phyloP scores from a whole-genome alignment of 1,284 basidiomycete genomes.

The Pisolithus thermaeus region DNA sequence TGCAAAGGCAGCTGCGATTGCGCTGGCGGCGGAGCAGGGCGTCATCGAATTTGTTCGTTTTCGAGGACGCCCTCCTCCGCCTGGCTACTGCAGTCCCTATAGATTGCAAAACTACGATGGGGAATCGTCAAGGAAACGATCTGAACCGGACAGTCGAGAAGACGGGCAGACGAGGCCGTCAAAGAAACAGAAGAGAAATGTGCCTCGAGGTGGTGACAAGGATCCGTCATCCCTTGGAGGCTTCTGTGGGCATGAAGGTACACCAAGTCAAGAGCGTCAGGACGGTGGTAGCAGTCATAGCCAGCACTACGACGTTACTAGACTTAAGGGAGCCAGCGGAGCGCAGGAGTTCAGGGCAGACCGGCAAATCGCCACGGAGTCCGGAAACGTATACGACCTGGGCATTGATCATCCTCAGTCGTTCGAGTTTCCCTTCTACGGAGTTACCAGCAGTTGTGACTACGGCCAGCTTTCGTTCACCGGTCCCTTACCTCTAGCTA shows the following conservation, averaged over 20 bases:
- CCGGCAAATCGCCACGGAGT: neutral
- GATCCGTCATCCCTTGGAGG: neutral
- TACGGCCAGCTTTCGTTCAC: neutral
- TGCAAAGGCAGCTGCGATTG: slow-evolving; percentile 51
- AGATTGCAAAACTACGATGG: slow-evolving; percentile 12
- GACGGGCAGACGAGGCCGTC: slow-evolving; percentile 10
- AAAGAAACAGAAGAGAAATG: slow-evolving; percentile 21
- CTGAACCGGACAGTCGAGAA: slow-evolving; percentile 10
- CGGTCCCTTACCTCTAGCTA: neutral
- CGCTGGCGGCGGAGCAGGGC: slow-evolving; percentile 46
- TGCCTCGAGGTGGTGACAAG: slow-evolving; percentile 5
- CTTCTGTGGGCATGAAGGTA: neutral
- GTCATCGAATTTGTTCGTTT: slow-evolving; percentile 53
- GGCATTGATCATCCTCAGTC: neutral
- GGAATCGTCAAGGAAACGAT: slow-evolving; percentile 21
- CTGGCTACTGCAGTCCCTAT: slow-evolving; percentile 29
- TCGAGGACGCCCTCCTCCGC: slow-evolving; percentile 35
- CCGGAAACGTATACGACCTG: neutral
- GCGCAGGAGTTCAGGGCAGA: neutral
- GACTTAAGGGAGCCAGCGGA: neutral
- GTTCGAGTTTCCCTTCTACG: neutral
- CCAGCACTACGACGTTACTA: neutral
- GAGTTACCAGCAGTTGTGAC: neutral
- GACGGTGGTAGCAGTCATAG: neutral
- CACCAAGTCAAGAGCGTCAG: neutral